Percentiles rank a stretch among this genome's conserved stretches.
These are phyloP conservation scores for Phytophthora rubi DNA, from an alignment of 352 stramenopile genomes.

Conservation along the genomic window DNA sequence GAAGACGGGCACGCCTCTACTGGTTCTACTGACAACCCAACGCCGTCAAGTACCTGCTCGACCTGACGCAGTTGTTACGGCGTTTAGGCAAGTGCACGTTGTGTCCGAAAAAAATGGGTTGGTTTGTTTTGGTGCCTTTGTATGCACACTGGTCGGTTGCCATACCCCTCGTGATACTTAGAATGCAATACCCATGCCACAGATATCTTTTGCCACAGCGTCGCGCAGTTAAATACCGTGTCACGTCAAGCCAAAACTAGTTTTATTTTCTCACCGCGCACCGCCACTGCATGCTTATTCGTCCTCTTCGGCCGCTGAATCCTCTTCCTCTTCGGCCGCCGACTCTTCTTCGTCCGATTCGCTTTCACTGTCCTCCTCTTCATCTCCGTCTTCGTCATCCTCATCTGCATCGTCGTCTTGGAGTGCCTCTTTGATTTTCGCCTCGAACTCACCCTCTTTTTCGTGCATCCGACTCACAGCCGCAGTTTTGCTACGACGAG, in stretches of 20 bases:
- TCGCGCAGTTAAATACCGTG: too few relatives aligned
- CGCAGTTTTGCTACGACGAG: conserved; percentile 62
- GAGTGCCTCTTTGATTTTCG: conserved; percentile 62
- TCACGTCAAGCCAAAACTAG: background rate
- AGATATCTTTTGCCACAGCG: too few relatives aligned
- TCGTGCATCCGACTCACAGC: conserved; percentile 68
- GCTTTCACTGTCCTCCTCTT: conserved; percentile 36
- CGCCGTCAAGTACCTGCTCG: too few relatives aligned
- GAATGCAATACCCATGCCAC: too few relatives aligned
- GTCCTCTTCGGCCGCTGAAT: conserved; percentile 22
- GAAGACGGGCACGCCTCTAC: too few relatives aligned
- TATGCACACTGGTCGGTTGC: too few relatives aligned
- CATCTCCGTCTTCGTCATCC: conserved; percentile 37
- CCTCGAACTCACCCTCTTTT: conserved; percentile 62
- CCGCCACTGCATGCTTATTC: conserved; percentile 11
- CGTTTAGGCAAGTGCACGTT: too few relatives aligned
- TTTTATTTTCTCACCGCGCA: background rate
- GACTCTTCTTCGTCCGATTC: conserved; percentile 32
- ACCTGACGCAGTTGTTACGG: too few relatives aligned
- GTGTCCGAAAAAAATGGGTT: too few relatives aligned
- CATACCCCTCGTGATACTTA: too few relatives aligned
- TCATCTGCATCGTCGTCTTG: conserved; percentile 53
- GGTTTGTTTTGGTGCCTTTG: too few relatives aligned
- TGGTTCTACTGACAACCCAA: too few relatives aligned
- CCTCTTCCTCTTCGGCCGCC: conserved; percentile 25